Evolutionary conservation across 768 basidiomycete genomes (phyloP).

Genomic region (Rhodotorula graminis): DNA sequence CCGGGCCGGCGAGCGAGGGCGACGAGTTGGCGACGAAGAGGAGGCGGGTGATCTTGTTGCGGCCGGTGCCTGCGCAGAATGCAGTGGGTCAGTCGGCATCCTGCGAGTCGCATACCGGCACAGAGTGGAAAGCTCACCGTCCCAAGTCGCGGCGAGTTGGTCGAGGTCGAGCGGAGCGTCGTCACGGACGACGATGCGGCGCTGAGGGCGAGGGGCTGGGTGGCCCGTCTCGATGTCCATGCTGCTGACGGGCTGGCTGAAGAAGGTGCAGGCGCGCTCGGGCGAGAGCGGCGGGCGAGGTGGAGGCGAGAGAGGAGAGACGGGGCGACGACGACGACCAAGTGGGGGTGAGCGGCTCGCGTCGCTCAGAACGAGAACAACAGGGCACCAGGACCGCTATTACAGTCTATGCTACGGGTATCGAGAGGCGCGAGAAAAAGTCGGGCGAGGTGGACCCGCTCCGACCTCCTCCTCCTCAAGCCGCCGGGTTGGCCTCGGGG

Average conservation of each 20-base stretch:
- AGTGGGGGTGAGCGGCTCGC: too few species aligned
- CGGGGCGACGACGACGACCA: too few species aligned
- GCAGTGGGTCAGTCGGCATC: background rate
- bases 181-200: constrained; percentile 57
- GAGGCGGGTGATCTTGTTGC: constrained; percentile 69
- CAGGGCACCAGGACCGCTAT: too few species aligned
- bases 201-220: background rate
- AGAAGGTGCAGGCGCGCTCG: background rate
- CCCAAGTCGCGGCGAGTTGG: constrained; percentile 67
- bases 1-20: constrained; percentile 67
- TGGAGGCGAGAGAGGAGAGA: background rate
- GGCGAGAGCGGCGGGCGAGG: background rate
- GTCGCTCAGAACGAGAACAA: too few species aligned
- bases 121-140: constrained; percentile 52
- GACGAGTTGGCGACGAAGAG: constrained; percentile 62
- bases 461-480: background rate
- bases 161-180: constrained; percentile 85
- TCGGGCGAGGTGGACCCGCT: background rate
- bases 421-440: too few species aligned
- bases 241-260: background rate
- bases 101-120: background rate
- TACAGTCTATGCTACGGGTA: too few species aligned
- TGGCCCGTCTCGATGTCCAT: constrained; percentile 22
- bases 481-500: too few species aligned
- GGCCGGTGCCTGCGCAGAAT: constrained; percentile 52